A percentile compares a stretch with the other conserved stretches of the same genome.
phyloP scores from a whole-genome alignment of 176 grass and related monocot species.

The Hyparrhenia diplandra region DNA sequence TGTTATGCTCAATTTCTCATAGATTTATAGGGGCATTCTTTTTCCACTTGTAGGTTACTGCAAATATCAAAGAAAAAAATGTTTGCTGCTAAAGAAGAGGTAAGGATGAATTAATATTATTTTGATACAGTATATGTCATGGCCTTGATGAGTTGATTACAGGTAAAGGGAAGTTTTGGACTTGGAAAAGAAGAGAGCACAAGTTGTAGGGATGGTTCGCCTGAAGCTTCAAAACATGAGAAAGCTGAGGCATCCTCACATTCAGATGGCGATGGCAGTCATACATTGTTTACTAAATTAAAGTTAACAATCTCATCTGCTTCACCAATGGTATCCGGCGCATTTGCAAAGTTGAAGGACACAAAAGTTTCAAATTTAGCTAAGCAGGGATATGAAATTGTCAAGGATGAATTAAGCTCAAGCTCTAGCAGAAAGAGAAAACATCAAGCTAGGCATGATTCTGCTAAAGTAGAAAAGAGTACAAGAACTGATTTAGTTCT shows the following conservation, averaged over 20 bases:
- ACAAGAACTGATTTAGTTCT: constrained; percentile 68
- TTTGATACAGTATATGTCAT: not conserved
- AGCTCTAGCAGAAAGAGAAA: constrained; percentile 56
- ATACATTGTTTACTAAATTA: constrained; percentile 53
- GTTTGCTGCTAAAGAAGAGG: constrained; percentile 67
- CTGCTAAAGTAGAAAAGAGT: constrained; percentile 54
- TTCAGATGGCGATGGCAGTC: constrained; percentile 28
- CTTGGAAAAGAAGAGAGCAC: constrained; percentile 56
- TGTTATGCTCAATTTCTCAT: not conserved
- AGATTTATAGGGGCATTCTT: not conserved
- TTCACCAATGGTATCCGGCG: constrained; percentile 46
- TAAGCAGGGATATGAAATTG: constrained; percentile 67
- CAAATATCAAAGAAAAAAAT: constrained; percentile 62
- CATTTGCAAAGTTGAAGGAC: constrained; percentile 65
- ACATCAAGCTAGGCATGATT: constrained; percentile 45
- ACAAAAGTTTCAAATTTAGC: constrained; percentile 57
- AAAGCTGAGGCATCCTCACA: constrained; percentile 31
- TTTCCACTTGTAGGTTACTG: constrained; percentile 42
- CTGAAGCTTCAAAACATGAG: constrained; percentile 35
- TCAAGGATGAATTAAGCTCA: constrained; percentile 71
- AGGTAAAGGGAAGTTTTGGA: constrained; percentile 69
- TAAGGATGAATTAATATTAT: not conserved
- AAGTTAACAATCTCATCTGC: constrained; percentile 53
- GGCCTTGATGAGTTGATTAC: constrained; percentile 24
- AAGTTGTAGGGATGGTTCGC: constrained; percentile 28